These are phyloP conservation scores for Chlorella vulgaris DNA, from an alignment of 139 green algal species.

Conservation along the genomic window DNA sequence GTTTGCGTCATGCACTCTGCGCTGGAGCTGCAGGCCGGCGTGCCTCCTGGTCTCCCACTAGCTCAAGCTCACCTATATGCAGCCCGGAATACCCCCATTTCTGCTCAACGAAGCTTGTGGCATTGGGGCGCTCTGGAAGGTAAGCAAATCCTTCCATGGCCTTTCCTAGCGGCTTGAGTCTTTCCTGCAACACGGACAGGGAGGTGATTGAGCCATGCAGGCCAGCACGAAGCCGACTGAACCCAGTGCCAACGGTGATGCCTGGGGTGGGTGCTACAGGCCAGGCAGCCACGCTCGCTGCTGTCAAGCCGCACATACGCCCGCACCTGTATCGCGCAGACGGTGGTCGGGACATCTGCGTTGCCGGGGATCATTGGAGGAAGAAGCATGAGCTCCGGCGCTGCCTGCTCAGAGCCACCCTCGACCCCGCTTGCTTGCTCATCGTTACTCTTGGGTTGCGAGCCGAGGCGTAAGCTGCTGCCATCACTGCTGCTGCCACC, in stretches of 20 bases:
- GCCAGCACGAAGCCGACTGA: background rate
- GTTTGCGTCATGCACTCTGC: too few species aligned
- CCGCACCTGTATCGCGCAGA: conserved; percentile 21
- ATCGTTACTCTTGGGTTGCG: too few species aligned
- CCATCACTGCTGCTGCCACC: background rate
- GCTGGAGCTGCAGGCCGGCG: too few species aligned
- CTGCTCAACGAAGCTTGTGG: background rate
- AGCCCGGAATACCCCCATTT: conserved; percentile 8
- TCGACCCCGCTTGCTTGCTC: too few species aligned
- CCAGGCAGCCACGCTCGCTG: background rate
- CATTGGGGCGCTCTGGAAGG: background rate
- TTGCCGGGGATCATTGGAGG: conserved; percentile 28
- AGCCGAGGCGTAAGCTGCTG: background rate
- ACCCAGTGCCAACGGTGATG: background rate
- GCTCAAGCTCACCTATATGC: too few species aligned
- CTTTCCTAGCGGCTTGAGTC: background rate
- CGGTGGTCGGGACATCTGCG: conserved; percentile 9
- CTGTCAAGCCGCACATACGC: too few species aligned
- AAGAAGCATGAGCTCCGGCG: background rate
- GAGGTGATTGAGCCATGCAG: background rate
- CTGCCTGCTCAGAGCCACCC: too few species aligned
- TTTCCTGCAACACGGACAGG: conserved; percentile 20
- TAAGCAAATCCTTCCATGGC: background rate
- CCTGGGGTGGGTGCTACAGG: background rate
- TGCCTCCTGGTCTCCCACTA: too few species aligned